Conservation (phyloP, 2,329 filamentous ascomycete genomes). For the Venturia asperata region DNA sequence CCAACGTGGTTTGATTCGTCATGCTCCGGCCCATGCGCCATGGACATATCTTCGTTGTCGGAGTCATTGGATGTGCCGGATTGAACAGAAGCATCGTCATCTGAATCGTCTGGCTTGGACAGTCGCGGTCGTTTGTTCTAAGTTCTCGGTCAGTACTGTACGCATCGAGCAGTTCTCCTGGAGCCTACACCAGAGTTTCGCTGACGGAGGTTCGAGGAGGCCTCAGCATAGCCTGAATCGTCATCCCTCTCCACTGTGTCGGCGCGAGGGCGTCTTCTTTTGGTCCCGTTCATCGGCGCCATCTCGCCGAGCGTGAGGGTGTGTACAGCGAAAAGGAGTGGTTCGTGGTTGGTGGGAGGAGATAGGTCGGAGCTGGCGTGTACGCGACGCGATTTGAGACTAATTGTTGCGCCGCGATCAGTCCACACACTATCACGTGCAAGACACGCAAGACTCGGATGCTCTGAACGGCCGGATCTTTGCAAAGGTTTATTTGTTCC, state of each 20-base stretch:
- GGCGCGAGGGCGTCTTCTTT: neutral
- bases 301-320: neutral
- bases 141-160: neutral
- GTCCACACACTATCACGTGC: slow-evolving; percentile 1
- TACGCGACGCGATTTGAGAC: neutral
- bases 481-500: too few species aligned
- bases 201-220: slow-evolving; percentile 13
- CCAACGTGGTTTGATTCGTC: neutral
- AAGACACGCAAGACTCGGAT: too few species aligned
- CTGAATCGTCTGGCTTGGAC: neutral
- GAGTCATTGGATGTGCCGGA: neutral
- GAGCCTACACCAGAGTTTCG: slow-evolving; percentile 4
- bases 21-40: neutral
- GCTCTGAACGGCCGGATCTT: too few species aligned
- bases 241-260: neutral
- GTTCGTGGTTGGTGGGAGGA: neutral
- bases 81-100: slow-evolving; percentile 2
- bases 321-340: neutral
- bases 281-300: slow-evolving; percentile 11
- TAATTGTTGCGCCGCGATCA: neutral
- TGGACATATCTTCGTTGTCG: neutral
- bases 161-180: neutral
- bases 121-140: slow-evolving; percentile 6
- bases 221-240: slow-evolving; percentile 6
- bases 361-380: neutral